These are phyloP conservation scores for Cystobasidium onofrii DNA, from an alignment of 768 basidiomycete species.

Conservation along the genomic window DNA sequence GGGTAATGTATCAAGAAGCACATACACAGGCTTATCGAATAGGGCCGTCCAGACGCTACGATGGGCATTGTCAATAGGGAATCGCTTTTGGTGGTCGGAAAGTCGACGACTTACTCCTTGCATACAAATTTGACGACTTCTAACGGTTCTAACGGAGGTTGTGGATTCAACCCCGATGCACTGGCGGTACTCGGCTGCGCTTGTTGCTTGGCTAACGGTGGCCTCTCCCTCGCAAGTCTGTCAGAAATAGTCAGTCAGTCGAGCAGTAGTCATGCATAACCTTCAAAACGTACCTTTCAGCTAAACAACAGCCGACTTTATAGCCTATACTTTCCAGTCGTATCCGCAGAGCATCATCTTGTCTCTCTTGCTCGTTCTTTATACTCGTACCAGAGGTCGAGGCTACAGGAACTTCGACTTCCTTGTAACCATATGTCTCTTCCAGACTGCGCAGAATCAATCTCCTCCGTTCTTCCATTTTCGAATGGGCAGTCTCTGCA, in stretches of 20 bases:
- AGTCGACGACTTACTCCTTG: constrained; percentile 18
- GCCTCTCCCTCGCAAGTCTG: constrained; percentile 35
- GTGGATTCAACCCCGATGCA: not conserved
- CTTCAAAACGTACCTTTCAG: constrained; percentile 37
- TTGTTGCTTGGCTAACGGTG: constrained; percentile 32
- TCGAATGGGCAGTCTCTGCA: not conserved
- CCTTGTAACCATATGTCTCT: not conserved
- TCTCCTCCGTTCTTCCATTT: not conserved
- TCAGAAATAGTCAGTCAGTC: no score
- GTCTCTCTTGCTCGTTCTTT: not conserved
- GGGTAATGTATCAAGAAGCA: not conserved
- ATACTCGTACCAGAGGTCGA: not conserved
- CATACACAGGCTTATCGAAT: constrained; percentile 41
- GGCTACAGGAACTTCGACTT: not conserved
- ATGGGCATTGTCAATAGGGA: not conserved
- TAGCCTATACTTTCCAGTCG: constrained; percentile 37
- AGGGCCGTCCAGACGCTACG: constrained; percentile 40
- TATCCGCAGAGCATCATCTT: not conserved
- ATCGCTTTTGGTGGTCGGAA: not conserved
- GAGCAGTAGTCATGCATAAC: not conserved
- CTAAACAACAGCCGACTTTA: constrained; percentile 34
- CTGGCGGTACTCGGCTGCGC: constrained; percentile 11
- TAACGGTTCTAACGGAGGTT: constrained; percentile 33
- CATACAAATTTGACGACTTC: constrained; percentile 42
- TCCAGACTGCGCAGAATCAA: constrained; percentile 21